Base-by-base conservation (phyloP, 139 green algal genomes). In the Mesotaenium endlicherianum region DNA sequence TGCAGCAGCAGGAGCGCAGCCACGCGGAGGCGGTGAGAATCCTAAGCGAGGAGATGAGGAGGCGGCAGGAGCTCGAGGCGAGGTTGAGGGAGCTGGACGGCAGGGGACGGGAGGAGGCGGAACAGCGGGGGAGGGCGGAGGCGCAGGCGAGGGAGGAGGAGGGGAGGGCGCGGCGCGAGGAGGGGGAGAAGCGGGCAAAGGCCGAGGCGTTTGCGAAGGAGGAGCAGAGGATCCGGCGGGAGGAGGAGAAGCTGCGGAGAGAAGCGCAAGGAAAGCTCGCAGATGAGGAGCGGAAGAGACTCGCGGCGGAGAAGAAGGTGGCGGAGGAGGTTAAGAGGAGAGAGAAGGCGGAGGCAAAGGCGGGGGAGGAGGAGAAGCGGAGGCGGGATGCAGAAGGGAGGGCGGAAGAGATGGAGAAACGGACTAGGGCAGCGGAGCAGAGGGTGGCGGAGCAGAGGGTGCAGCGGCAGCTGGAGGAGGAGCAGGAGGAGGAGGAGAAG, bases 171-270 rank as follows among this genome's bases (percentile, higher is more conserved):
- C 11, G 20, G 17, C 36, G 43, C 5, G 60, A 36, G 11, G 60
- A 72, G 43, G 60, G 5, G 8, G 43, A 11, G 11, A 72, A 72
- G 11, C 41, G 60, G 60, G 60, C 6, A 14, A 72, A 72, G 43
- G 6, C 60, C 43, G 60, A 72, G 43, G 60, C 60, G 60, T 72
- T 72, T n/a, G 60, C 43, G 6, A 72, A 72, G 11, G 60, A 72
- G 43, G 8, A 47, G 6, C 60, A n/a, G 11, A 6, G 8, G 41
- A 47, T 72, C 36, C 41, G 11, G 60, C 36, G 36, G 8, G 6
- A 72, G 11, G 11, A 14, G 41, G 60, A 6, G 6, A n/a, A 47
- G 11, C 41, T 47, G 60, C 6, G 20, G 11, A 6, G 8, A 14
- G 60, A 6, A 14, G 20, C 11, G 43, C 36, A 72, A 38, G 20